Evolutionary conservation across 768 basidiomycete genomes (phyloP).

Genomic region (Strobilomyces confusus): DNA sequence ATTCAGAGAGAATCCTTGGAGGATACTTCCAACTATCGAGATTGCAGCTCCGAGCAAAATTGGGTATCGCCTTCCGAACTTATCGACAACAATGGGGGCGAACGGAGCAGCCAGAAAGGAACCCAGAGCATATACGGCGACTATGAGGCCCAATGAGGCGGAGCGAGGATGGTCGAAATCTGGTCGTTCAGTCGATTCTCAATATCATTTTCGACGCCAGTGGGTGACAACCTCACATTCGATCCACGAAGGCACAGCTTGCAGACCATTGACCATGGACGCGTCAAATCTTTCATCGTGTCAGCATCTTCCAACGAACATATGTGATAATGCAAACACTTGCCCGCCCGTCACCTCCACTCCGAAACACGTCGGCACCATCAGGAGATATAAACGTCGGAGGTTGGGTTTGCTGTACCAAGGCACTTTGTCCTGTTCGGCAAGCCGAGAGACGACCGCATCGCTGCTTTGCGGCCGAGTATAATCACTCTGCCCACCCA

Average conservation of each 20-base stretch:
- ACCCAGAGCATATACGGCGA: conserved; percentile 29
- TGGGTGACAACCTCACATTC: conserved; percentile 37
- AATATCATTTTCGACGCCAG: neutral
- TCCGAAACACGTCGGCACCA: too few relatives aligned
- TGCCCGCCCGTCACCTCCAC: too few relatives aligned
- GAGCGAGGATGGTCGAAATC: conserved; percentile 54
- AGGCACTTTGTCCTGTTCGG: too few relatives aligned
- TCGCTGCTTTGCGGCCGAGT: conserved; percentile 5
- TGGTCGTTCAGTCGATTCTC: conserved; percentile 16
- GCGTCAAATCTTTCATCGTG: conserved; percentile 29
- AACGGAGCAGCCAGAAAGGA: conserved; percentile 44
- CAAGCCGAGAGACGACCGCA: too few relatives aligned
- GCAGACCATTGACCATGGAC: conserved; percentile 62
- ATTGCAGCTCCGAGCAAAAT: conserved; percentile 8
- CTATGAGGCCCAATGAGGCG: conserved; percentile 26
- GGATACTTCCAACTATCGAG: neutral
- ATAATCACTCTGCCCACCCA: neutral
- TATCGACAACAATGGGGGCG: conserved; percentile 3
- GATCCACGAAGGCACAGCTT: too few relatives aligned
- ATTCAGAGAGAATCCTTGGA: neutral
- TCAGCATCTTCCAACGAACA: neutral
- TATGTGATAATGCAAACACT: neutral
- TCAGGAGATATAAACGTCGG: too few relatives aligned
- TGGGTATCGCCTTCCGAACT: conserved; percentile 5
- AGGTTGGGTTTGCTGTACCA: too few relatives aligned